Evolutionary conservation across 1,284 basidiomycete genomes (phyloP).

Genomic region (Naganishia cerealis): DNA sequence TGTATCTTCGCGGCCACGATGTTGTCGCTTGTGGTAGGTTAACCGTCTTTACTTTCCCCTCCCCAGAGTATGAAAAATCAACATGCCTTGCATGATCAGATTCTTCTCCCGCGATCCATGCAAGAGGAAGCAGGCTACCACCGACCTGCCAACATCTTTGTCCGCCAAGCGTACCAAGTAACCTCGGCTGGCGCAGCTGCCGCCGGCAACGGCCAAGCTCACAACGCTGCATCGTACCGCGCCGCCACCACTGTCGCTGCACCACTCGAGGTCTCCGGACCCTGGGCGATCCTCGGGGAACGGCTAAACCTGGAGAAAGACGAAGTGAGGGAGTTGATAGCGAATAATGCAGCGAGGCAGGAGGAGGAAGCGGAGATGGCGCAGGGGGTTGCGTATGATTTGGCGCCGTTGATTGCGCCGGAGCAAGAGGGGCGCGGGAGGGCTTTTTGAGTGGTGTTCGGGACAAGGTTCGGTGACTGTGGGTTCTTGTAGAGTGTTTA

Average conservation of each 20-base stretch:
- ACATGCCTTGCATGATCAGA: constrained; percentile 20
- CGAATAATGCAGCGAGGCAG: constrained; percentile 25
- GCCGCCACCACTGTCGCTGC: background rate
- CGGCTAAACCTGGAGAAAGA: constrained; percentile 40
- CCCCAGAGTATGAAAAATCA: background rate
- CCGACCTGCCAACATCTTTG: constrained; percentile 29
- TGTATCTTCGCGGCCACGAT: constrained; percentile 40
- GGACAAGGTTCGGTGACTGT: background rate
- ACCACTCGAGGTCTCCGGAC: background rate
- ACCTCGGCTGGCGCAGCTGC: constrained; percentile 9
- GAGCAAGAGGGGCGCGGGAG: background rate
- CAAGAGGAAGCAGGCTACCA: constrained; percentile 26
- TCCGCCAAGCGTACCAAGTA: constrained; percentile 15
- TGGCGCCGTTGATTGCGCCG: background rate
- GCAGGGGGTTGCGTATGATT: background rate
- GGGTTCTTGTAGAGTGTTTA: background rate
- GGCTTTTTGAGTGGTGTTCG: background rate
- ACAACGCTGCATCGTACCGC: background rate
- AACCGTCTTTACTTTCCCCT: background rate
- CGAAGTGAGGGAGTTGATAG: constrained; percentile 33
- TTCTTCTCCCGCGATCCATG: constrained; percentile 46
- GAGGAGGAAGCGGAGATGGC: constrained; percentile 9
- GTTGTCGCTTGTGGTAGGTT: constrained; percentile 41
- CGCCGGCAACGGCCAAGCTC: background rate
- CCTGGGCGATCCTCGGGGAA: constrained; percentile 43